Conservation (phyloP, 441 rosid genomes). For the Geranium incanum region DNA sequence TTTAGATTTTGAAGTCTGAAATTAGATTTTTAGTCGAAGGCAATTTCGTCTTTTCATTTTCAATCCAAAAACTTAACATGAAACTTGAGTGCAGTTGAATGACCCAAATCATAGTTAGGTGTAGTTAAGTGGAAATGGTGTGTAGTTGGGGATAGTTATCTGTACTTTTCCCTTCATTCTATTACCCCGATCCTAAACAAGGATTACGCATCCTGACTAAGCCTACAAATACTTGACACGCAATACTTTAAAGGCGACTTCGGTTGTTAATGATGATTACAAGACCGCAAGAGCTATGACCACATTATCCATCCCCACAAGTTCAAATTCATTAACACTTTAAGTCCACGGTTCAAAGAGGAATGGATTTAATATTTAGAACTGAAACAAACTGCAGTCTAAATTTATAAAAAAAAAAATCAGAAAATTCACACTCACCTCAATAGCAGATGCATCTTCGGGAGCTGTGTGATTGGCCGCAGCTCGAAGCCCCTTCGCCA, state of each 20-base stretch:
- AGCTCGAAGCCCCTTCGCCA: conserved; percentile 62
- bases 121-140: too few species aligned
- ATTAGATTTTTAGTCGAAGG: too few species aligned
- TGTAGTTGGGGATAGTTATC: too few species aligned
- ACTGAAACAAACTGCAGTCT: background rate
- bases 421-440: conserved; percentile 35
- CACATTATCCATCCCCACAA: too few species aligned
- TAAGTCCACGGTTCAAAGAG: background rate
- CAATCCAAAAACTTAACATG: too few species aligned
- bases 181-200: too few species aligned
- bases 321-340: background rate
- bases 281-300: too few species aligned
- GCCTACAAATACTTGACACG: background rate
- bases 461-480: conserved; percentile 32
- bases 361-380: background rate
- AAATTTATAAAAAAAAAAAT: background rate
- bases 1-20: too few species aligned
- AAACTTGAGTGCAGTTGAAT: too few species aligned
- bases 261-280: background rate
- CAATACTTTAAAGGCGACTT: background rate
- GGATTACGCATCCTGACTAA: background rate
- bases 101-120: too few species aligned
- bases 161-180: too few species aligned
- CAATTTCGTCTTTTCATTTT: too few species aligned
- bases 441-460: conserved; percentile 40